Evolutionary conservation across 768 basidiomycete genomes (phyloP).

Genomic region (Macrolepiota albuminosa): DNA sequence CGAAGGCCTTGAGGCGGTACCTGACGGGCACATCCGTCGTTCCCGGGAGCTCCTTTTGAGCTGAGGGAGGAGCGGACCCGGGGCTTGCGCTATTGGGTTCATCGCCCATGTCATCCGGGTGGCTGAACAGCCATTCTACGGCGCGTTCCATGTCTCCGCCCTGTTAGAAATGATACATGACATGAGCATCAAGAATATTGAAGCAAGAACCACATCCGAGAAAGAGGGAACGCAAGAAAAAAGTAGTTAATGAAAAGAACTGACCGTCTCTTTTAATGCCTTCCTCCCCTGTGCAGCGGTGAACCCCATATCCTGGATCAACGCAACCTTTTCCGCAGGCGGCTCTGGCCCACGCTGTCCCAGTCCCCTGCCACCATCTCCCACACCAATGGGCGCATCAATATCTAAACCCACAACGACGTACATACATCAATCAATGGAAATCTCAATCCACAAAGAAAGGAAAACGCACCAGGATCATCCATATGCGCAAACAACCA

Average conservation of each 20-base stretch:
- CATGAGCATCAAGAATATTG: neutral
- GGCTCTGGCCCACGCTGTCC: constrained; percentile 44
- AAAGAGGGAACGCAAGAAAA: neutral
- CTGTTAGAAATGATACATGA: constrained; percentile 30
- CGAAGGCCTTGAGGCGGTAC: constrained; percentile 86
- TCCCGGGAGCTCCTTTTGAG: constrained; percentile 10
- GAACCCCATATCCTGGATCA: constrained; percentile 93
- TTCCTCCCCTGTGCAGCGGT: constrained; percentile 77
- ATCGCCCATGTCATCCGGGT: constrained; percentile 84
- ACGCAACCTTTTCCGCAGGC: constrained; percentile 60
- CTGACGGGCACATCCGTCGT: constrained; percentile 30
- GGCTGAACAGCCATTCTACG: constrained; percentile 94
- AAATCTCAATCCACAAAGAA: neutral
- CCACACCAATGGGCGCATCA: constrained; percentile 77
- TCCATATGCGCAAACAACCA: constrained; percentile 97
- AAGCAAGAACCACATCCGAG: neutral
- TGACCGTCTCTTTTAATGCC: constrained; percentile 80
- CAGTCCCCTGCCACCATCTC: constrained; percentile 19
- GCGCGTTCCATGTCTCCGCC: constrained; percentile 77
- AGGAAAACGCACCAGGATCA: constrained; percentile 61
- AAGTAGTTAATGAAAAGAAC: constrained; percentile 19
- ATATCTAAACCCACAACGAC: constrained; percentile 53
- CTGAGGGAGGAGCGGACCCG: constrained; percentile 19
- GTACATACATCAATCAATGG: too few species aligned
- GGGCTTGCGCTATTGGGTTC: constrained; percentile 18